Base-by-base conservation (phyloP, 495 filamentous ascomycete genomes). In the Aspergillus saccharolyticus region DNA sequence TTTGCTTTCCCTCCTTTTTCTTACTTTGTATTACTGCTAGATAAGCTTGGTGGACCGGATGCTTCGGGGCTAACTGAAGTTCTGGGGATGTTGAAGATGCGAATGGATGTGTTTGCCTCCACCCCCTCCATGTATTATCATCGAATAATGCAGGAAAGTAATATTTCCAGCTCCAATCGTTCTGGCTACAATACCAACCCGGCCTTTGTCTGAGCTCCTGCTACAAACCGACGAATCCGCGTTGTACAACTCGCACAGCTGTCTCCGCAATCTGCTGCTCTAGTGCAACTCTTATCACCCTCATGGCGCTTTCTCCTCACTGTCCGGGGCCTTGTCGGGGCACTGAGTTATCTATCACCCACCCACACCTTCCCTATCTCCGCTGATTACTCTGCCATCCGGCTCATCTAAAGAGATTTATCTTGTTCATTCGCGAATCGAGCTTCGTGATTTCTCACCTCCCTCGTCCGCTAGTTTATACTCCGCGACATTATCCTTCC, bases 251-350 rank as follows among this genome's bases (percentile, higher is more conserved):
- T 59, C 43, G 58, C 58, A 61, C 60, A 63, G 59, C 39, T 55
- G 58, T 66, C 61, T 63, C 64, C 64, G 64, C 64, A 66, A 53
- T 55, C 54, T 47, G 56, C 58, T 56, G 52, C 60, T 57, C 52
- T 63, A 63, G 64, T 61, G 60, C 55, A 30, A 47, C 51, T 59
- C 61, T 66, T 66, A 66, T 66, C 64, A 62, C 44, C 17, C 46
- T 59, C 54, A 62, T 63, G 61, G 43, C 53, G 46, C 53, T 61
- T 63, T 62, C 64, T 63, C 64, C 64, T 66, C 64, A 63, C 57
- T 53, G 10, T 57, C 59, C 24, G 55, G 60, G 25, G 54, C 39
- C 30, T 12, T 42, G 42, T 52, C 51, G 52, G 58, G 44, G 22
- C 52, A 42, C 56, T 56, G 49, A 57, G 44, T 63, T 63, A 63